Evolutionary conservation across 441 rosid genomes (phyloP).

Genomic region (Geranium incanum): DNA sequence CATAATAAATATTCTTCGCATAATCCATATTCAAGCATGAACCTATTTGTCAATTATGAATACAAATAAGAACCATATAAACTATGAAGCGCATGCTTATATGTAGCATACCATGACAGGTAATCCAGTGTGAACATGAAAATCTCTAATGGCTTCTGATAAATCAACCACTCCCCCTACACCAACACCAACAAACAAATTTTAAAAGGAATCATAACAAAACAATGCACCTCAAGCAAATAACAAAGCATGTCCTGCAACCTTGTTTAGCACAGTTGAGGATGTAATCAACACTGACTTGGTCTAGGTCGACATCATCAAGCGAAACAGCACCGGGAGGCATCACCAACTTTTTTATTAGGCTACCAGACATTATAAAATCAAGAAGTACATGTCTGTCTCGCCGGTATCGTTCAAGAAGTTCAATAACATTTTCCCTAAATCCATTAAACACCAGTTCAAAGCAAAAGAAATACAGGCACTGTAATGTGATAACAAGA

Average conservation of each 20-base stretch:
- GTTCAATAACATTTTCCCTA: constrained; percentile 67
- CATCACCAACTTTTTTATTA: constrained; percentile 86
- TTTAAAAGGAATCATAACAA: constrained; percentile 11
- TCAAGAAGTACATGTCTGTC: constrained; percentile 73
- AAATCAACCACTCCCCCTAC: constrained; percentile 81
- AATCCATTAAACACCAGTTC: constrained; percentile 11
- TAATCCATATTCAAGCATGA: too few species aligned
- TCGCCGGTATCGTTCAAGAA: constrained; percentile 75
- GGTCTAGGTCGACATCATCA: constrained; percentile 94
- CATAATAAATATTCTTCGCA: too few species aligned
- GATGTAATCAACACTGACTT: constrained; percentile 91
- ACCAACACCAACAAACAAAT: constrained; percentile 13
- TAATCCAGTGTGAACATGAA: constrained; percentile 67
- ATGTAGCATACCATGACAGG: constrained; percentile 64
- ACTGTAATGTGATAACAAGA: background rate
- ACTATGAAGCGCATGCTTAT: background rate
- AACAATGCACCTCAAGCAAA: background rate
- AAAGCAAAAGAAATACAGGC: background rate
- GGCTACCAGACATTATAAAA: constrained; percentile 71
- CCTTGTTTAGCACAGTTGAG: constrained; percentile 85
- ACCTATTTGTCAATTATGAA: background rate
- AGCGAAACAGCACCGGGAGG: constrained; percentile 95
- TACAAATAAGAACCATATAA: background rate
- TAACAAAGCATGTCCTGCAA: constrained; percentile 14
- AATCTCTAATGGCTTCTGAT: constrained; percentile 86